phyloP scores from a whole-genome alignment of 495 filamentous ascomycete genomes.

The Talaromyces wortmannii region DNA sequence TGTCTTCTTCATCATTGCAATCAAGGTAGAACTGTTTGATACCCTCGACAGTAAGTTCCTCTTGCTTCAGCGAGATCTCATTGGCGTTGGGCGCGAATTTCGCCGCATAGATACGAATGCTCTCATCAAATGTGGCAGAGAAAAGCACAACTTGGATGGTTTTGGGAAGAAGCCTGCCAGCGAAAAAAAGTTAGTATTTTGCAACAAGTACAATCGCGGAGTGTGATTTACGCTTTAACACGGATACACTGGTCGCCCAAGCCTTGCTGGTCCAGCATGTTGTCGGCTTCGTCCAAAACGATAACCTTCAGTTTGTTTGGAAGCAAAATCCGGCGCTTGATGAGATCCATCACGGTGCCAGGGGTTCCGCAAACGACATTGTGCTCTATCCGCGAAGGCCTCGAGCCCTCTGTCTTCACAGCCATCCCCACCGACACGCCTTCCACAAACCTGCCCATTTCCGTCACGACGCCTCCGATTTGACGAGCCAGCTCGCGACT shows the following conservation, averaged over 20 bases:
- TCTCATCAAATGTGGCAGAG: constrained; percentile 88
- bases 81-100: constrained; percentile 80
- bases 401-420: constrained; percentile 65
- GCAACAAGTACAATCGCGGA: background rate
- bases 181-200: background rate
- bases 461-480: constrained; percentile 74
- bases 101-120: constrained; percentile 72
- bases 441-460: constrained; percentile 75
- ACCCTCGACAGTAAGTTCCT: constrained; percentile 91
- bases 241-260: constrained; percentile 90
- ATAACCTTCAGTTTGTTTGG: constrained; percentile 62
- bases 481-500: constrained; percentile 94
- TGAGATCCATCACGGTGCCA: constrained; percentile 82
- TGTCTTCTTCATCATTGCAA: constrained; percentile 69
- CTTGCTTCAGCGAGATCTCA: constrained; percentile 76
- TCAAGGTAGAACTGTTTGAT: constrained; percentile 98
- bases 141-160: constrained; percentile 83
- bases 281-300: constrained; percentile 90
- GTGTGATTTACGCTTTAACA: constrained; percentile 66
- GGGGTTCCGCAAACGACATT: constrained; percentile 90
- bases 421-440: constrained; percentile 67
- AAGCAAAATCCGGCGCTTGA: constrained; percentile 64
- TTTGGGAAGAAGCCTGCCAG: constrained; percentile 57
- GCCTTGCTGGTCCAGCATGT: constrained; percentile 92
- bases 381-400: constrained; percentile 54